Base-by-base conservation (phyloP, 176 grass and related monocot species). In the Aegilops speltoides region DNA sequence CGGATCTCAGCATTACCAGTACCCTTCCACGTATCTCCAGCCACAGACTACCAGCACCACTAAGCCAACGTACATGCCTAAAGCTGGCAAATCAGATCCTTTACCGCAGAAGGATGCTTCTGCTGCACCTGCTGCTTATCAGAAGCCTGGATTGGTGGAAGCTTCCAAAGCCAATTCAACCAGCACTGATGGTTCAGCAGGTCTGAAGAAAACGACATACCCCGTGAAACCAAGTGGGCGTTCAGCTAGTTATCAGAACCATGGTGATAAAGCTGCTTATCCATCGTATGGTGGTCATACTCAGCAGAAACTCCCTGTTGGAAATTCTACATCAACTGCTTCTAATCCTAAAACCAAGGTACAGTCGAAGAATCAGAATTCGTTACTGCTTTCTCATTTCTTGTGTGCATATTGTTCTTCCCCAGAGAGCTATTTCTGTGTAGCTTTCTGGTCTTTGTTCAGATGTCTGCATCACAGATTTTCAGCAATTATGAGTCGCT, bases 1-100 rank as follows among this genome's bases (percentile, higher is more conserved):
- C 82, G 88, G 86, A 50, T 86, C 89, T 56, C 91, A 97, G 80
- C 71, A 87, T 78, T 90, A 85, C 67, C 94, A 92, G 50, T 91
- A 80, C 41, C 73, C 75, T 10, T 81, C 88, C 41, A 76, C 85
- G 3, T 92, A 90, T 74, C 74, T 92, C 25, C 90, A 92, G 64
- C 78, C 79, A 10, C 85, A 87, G 78, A 78, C 46, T 75, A 81
- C 80, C 20, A 50, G 74, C 25, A 82, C 57, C 78, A 84, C 83
- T 40, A 92, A 87, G 69, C 64, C 81, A 38, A 19, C 37, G 71
- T 92, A 79, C 84, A 86, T n/a, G 31, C 16, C 50, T 54, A 81
- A 88, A 67, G 79, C 81, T 68, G 84, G 70, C 77, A 86, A 79
- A 86, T 23, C 36, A 61, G 32, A 66, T 46, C 29, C 82, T 74